Percentiles rank a stretch among this genome's conserved stretches.
Conservation (phyloP, 305 asterid genomes). For the Fraxinus floribunda region DNA sequence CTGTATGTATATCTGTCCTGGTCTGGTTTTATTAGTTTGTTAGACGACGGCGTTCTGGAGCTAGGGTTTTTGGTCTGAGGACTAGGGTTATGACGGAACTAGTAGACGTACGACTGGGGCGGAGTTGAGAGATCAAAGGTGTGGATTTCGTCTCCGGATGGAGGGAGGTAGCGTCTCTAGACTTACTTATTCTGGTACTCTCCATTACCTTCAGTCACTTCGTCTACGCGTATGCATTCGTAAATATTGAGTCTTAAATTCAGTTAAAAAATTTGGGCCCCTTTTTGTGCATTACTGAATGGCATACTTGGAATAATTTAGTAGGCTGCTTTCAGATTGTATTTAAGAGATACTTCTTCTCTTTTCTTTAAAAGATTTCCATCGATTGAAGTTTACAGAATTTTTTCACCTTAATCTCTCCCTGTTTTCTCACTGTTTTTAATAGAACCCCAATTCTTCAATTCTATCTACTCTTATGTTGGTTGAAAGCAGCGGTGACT, state of each 20-base stretch:
- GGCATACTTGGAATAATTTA: background rate
- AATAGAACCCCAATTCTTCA: background rate
- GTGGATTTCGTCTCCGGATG: conserved; percentile 89
- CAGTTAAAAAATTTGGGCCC: background rate
- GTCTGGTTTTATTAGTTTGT: conserved; percentile 16
- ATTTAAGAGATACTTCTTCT: background rate
- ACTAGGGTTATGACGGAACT: conserved; percentile 70
- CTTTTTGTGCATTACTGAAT: background rate
- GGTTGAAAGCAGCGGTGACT: background rate
- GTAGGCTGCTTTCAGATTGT: background rate
- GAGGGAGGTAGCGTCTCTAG: conserved; percentile 99
- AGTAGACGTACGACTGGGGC: conserved; percentile 46
- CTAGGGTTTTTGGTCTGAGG: conserved; percentile 36
- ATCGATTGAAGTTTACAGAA: background rate
- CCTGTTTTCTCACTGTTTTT: background rate
- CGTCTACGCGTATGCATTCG: background rate
- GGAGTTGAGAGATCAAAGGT: conserved; percentile 65
- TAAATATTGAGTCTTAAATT: background rate
- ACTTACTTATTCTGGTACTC: conserved; percentile 95
- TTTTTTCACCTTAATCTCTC: background rate
- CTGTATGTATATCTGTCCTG: conserved; percentile 17
- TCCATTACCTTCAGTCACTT: conserved; percentile 46
- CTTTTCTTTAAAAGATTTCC: background rate
- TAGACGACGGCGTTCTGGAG: conserved; percentile 22
- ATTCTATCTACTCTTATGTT: background rate